Percentiles rank a stretch among this genome's conserved stretches.
These are phyloP conservation scores for Populus alba DNA, from an alignment of 345 rosid species.

Conservation along the genomic window DNA sequence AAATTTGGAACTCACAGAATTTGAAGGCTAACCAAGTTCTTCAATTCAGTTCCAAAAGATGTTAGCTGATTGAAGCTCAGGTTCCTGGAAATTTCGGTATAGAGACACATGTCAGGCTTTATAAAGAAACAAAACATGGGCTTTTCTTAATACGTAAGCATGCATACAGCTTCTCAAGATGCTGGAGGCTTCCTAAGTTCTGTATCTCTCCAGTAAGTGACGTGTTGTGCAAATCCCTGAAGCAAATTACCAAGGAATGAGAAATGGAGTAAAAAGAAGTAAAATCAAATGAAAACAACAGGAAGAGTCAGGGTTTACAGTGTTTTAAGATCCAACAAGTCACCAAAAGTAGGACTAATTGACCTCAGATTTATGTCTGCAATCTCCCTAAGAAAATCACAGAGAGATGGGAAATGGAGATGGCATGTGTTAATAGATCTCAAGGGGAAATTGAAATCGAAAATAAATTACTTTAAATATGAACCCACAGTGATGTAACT, in stretches of 20 bases:
- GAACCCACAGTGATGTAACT: constrained; percentile 69
- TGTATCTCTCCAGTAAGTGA: constrained; percentile 81
- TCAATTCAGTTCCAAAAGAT: constrained; percentile 70
- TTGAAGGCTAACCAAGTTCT: constrained; percentile 59
- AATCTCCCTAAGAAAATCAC: constrained; percentile 50
- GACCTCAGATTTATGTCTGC: constrained; percentile 70
- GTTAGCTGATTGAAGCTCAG: constrained; percentile 76
- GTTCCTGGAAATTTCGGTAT: constrained; percentile 48
- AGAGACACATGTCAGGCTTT: neutral
- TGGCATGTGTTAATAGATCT: constrained; percentile 13
- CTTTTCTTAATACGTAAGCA: neutral
- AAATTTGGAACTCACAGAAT: constrained; percentile 56
- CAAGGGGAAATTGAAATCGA: neutral
- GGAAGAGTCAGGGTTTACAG: constrained; percentile 45
- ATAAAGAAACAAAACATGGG: neutral
- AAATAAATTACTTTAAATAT: neutral
- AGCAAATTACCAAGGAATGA: constrained; percentile 5
- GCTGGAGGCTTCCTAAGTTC: constrained; percentile 71
- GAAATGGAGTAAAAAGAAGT: neutral
- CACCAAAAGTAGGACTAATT: constrained; percentile 87
- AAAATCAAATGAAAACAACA: neutral
- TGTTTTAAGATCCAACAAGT: constrained; percentile 74
- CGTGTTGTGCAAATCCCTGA: constrained; percentile 87
- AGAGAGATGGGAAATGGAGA: neutral
- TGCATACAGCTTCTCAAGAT: constrained; percentile 70